These are phyloP conservation scores for Vitis labrusca DNA, from an alignment of 164 flowering plant species.

Conservation along the genomic window DNA sequence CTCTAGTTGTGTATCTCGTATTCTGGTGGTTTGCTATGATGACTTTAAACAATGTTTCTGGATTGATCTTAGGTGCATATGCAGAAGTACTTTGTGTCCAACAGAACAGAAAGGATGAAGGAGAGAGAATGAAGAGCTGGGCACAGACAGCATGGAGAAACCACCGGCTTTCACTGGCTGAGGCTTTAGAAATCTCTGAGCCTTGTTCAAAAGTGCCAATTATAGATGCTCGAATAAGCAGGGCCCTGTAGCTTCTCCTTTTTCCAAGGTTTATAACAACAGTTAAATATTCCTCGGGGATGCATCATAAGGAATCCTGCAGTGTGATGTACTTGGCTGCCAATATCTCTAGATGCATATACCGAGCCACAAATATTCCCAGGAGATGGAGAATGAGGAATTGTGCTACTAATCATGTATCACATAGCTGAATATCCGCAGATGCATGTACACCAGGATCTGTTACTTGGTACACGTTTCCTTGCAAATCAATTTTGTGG, in stretches of 20 bases:
- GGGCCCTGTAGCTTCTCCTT: conserved; percentile 39
- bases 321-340: not conserved
- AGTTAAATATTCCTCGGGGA: not conserved
- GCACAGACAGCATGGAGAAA: conserved; percentile 80
- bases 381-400: no score
- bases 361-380: no score
- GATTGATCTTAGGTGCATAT: conserved; percentile 62
- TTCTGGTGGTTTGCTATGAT: not conserved
- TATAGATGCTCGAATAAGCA: conserved; percentile 70
- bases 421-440: no score
- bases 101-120: conserved; percentile 77
- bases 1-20: not conserved
- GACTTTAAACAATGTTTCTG: not conserved
- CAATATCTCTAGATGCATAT: not conserved
- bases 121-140: conserved; percentile 77
- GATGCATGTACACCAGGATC: no score
- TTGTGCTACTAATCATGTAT: no score
- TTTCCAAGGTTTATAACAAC: not conserved
- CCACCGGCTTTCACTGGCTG: conserved; percentile 64
- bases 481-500: no score
- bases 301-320: not conserved
- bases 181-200: conserved; percentile 64
- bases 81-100: conserved; percentile 73
- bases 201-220: conserved; percentile 47
- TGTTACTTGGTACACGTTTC: no score